phyloP scores from a whole-genome alignment of 2,329 filamentous ascomycete species.

The Fusarium sp. region DNA sequence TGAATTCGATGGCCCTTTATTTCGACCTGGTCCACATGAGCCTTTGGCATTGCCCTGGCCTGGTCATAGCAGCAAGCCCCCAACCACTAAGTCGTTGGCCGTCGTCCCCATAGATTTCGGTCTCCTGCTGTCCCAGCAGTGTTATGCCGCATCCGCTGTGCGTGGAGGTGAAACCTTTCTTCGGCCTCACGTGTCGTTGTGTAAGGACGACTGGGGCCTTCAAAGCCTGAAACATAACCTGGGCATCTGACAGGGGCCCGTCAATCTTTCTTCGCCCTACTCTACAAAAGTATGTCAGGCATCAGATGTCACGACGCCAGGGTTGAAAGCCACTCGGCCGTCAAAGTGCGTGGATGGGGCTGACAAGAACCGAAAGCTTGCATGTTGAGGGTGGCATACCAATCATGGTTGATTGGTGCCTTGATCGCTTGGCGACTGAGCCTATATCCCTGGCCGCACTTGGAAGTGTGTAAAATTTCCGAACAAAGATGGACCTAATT shows the following conservation, averaged over 20 bases:
- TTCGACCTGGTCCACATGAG: slow-evolving; percentile 27
- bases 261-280: slow-evolving; percentile 32
- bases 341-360: slow-evolving; percentile 28
- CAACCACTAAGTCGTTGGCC: slow-evolving; percentile 21
- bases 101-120: slow-evolving; percentile 21
- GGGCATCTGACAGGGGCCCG: slow-evolving; percentile 31
- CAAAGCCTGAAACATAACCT: slow-evolving; percentile 38
- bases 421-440: slow-evolving; percentile 30
- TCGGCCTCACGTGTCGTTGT: slow-evolving; percentile 41
- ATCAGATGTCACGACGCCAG: slow-evolving; percentile 27
- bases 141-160: slow-evolving; percentile 39
- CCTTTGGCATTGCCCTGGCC: slow-evolving; percentile 21
- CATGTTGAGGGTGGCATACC: slow-evolving; percentile 26
- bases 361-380: slow-evolving; percentile 35
- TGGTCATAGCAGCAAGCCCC: slow-evolving; percentile 20
- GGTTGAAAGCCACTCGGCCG: slow-evolving; percentile 32
- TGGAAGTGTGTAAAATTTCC: slow-evolving; percentile 13
- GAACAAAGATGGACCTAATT: slow-evolving; percentile 7
- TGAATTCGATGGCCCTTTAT: slow-evolving; percentile 28
- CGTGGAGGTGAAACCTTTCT: slow-evolving; percentile 41
- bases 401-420: slow-evolving; percentile 32
- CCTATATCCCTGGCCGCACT: slow-evolving; percentile 7
- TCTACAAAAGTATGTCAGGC: slow-evolving; percentile 21
- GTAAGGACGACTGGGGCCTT: slow-evolving; percentile 28
- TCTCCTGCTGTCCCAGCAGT: slow-evolving; percentile 28